These are phyloP conservation scores for Paraglomus brasilianum DNA, from an alignment of 192 early-diverging fungal genomes.

Conservation along the genomic window DNA sequence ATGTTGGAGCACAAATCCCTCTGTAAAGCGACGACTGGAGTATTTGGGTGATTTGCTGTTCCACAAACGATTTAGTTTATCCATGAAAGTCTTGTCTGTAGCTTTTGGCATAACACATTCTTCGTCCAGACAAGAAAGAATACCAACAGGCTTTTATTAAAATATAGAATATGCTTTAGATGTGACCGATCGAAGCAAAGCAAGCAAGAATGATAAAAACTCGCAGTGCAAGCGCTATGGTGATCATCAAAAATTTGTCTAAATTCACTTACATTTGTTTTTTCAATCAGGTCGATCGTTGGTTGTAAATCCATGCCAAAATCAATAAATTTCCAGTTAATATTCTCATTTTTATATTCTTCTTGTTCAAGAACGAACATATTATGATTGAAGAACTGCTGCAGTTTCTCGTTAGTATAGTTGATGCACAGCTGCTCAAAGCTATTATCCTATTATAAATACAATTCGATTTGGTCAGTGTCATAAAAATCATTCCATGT, in stretches of 20 bases:
- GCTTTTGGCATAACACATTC: slow-evolving; percentile 98
- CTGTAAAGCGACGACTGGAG: slow-evolving; percentile 79
- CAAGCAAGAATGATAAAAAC: not conserved
- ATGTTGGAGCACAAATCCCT: slow-evolving; percentile 88
- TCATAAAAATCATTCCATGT: not conserved
- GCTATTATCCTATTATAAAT: slow-evolving; percentile 69
- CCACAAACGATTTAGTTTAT: slow-evolving; percentile 90
- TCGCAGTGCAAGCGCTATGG: no score
- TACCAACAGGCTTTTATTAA: slow-evolving; percentile 76
- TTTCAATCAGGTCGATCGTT: slow-evolving; percentile 98
- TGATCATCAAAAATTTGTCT: not conserved
- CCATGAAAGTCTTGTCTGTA: slow-evolving; percentile 91
- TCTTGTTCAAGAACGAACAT: slow-evolving; percentile 99
- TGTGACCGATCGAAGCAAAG: not conserved
- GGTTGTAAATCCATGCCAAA: slow-evolving; percentile 97
- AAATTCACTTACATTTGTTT: slow-evolving; percentile 72
- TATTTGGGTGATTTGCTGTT: slow-evolving; percentile 86
- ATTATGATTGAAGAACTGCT: slow-evolving; percentile 99
- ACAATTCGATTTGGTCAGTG: not conserved
- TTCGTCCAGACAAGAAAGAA: slow-evolving; percentile 94
- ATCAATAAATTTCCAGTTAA: slow-evolving; percentile 98
- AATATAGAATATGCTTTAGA: not conserved
- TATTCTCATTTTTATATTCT: slow-evolving; percentile 94
- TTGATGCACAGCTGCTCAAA: slow-evolving; percentile 99
- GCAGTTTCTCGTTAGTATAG: slow-evolving; percentile 97